phyloP scores from a whole-genome alignment of 2,329 filamentous ascomycete genomes.

The Epichloe amarillans region DNA sequence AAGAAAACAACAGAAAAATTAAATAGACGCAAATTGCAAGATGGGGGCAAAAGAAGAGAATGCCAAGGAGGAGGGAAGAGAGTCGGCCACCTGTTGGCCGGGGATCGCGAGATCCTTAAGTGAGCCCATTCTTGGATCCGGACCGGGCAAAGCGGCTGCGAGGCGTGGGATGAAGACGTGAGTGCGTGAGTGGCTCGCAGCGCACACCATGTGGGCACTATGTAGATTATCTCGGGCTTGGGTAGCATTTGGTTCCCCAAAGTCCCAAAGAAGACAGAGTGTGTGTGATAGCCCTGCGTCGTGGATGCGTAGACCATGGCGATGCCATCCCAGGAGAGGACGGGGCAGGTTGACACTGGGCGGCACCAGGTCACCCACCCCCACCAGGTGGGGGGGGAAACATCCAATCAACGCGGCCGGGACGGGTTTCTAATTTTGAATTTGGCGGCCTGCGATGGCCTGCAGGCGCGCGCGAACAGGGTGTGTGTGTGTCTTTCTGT shows the following conservation, averaged over 20 bases:
- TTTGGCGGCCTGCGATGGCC: conserved; percentile 10
- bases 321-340: background rate
- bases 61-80: conserved; percentile 17
- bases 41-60: conserved; percentile 22
- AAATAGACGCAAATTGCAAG: conserved; percentile 3
- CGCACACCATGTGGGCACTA: conserved; percentile 7
- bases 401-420: conserved; percentile 19
- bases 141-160: conserved; percentile 15
- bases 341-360: background rate
- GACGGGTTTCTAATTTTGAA: conserved; percentile 23
- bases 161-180: conserved; percentile 12
- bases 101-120: conserved; percentile 17
- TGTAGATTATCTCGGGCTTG: conserved; percentile 1
- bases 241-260: conserved; percentile 1
- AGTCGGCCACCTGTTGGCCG: conserved; percentile 11
- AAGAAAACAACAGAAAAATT: conserved; percentile 12
- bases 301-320: background rate
- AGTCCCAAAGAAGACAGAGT: background rate
- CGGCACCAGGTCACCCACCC: too few species aligned
- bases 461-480: conserved; percentile 28
- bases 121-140: conserved; percentile 6
- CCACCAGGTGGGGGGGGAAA: background rate
- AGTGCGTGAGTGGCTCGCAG: conserved; percentile 15
- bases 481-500: conserved; percentile 6
- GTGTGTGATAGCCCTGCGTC: conserved; percentile 1